A percentile compares a stretch with the other conserved stretches of the same genome.
Conservation (phyloP, 352 stramenopile genomes). For the Phytophthora macrochlamydospora region DNA sequence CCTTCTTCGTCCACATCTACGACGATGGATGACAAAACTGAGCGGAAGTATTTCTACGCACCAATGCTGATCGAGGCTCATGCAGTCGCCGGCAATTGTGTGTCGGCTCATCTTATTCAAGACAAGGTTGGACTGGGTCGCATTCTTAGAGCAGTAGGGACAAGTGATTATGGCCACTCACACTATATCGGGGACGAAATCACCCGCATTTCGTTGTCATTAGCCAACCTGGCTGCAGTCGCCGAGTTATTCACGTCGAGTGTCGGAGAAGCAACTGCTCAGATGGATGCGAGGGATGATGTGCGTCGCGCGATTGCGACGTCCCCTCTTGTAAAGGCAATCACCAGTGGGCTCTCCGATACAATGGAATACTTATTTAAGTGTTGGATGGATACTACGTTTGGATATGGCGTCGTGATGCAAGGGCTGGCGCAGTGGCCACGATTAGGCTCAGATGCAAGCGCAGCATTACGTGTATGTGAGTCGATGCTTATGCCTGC, state of each 20-base stretch:
- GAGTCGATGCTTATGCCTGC: constrained; percentile 34
- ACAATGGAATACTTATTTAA: constrained; percentile 47
- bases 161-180: constrained; percentile 62
- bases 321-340: constrained; percentile 58
- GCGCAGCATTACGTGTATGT: constrained; percentile 10
- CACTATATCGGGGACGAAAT: constrained; percentile 70
- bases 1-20: constrained; percentile 3
- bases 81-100: constrained; percentile 53
- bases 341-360: constrained; percentile 52
- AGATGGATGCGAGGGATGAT: constrained; percentile 29
- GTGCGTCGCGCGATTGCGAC: constrained; percentile 20
- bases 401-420: constrained; percentile 53
- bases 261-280: constrained; percentile 33
- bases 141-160: constrained; percentile 64
- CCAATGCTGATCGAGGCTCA: constrained; percentile 75
- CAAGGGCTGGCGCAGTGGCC: constrained; percentile 48
- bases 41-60: constrained; percentile 55
- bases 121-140: constrained; percentile 75
- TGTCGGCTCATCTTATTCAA: constrained; percentile 63
- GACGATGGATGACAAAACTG: constrained; percentile 22
- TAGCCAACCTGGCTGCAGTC: constrained; percentile 70
- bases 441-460: constrained; percentile 15
- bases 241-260: constrained; percentile 60
- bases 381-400: constrained; percentile 59
- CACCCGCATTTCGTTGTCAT: constrained; percentile 51